Percentiles rank a stretch among this genome's conserved stretches.
Conservation (phyloP, 1,284 basidiomycete genomes). For the Naganishia sp. region DNA sequence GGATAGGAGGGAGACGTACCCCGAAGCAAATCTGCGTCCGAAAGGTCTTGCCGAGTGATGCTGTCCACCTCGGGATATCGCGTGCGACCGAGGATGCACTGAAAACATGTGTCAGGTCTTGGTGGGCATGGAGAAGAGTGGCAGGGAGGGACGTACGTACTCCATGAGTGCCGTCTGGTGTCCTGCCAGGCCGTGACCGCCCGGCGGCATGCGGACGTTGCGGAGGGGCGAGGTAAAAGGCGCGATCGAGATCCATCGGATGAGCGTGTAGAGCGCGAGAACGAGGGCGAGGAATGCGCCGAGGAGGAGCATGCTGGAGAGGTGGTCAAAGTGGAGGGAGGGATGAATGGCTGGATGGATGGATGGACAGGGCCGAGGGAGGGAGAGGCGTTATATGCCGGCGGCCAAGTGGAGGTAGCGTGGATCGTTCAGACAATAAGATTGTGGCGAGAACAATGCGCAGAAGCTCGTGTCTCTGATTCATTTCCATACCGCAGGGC, state of each 20-base stretch:
- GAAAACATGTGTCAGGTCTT: background rate
- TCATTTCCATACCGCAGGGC: too few relatives aligned
- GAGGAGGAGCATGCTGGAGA: background rate
- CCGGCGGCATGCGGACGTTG: background rate
- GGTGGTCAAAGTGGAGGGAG: background rate
- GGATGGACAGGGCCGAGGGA: too few relatives aligned
- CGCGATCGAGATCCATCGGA: constrained; percentile 1
- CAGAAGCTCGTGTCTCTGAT: too few relatives aligned
- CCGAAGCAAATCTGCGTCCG: constrained; percentile 5
- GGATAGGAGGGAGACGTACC: background rate
- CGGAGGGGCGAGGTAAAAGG: background rate
- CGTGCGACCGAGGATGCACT: background rate
- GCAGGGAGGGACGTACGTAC: background rate
- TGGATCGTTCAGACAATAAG: too few relatives aligned
- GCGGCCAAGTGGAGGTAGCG: background rate
- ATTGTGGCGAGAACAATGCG: too few relatives aligned
- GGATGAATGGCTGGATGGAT: too few relatives aligned
- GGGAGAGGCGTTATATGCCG: background rate
- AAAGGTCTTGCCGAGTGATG: constrained; percentile 1
- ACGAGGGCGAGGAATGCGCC: background rate
- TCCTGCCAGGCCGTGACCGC: background rate
- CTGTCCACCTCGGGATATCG: constrained; percentile 7
- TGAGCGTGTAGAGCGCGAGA: background rate
- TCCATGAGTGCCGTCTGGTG: constrained; percentile 6
- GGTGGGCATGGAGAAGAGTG: background rate